Evolutionary conservation across 2,329 filamentous ascomycete genomes (phyloP).

Genomic region (Rhinocladiella mackenziei): DNA sequence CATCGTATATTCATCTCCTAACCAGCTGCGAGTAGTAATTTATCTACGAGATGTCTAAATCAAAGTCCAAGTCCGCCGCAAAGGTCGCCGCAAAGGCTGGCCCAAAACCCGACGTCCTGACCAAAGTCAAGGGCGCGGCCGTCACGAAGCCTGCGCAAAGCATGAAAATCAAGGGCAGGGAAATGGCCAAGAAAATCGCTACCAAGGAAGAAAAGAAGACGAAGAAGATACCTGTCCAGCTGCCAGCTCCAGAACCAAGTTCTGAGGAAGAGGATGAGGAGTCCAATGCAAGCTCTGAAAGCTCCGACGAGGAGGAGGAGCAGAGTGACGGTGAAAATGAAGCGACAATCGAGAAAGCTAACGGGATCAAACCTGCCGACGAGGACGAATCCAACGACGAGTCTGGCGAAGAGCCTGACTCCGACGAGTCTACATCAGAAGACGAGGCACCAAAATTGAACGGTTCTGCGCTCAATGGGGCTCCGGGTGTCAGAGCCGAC

Average conservation of each 20-base stretch:
- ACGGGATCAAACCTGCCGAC: conserved; percentile 20
- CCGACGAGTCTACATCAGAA: conserved; percentile 31
- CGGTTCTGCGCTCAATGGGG: conserved; percentile 18
- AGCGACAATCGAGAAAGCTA: conserved; percentile 18
- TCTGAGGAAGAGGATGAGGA: conserved; percentile 40
- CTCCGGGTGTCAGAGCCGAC: conserved; percentile 13
- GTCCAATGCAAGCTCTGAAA: conserved; percentile 35
- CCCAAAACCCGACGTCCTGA: conserved; percentile 41
- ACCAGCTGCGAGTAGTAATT: conserved; percentile 12
- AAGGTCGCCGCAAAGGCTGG: conserved; percentile 23
- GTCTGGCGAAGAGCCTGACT: conserved; percentile 33
- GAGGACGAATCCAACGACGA: conserved; percentile 37
- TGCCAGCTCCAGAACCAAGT: conserved; percentile 35
- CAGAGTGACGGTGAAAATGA: conserved; percentile 35
- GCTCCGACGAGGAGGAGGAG: no score
- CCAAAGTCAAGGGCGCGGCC: conserved; percentile 47
- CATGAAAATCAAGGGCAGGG: conserved; percentile 45
- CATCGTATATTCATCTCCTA: conserved; percentile 5
- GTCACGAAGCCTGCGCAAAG: conserved; percentile 45
- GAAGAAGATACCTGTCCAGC: conserved; percentile 44
- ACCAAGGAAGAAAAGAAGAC: conserved; percentile 40
- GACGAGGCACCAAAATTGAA: conserved; percentile 27
- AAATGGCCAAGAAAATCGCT: conserved; percentile 40
- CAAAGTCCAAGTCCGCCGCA: conserved; percentile 43
- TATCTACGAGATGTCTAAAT: conserved; percentile 44